Base-by-base conservation (phyloP, 208 protist species). In the Acanthamoeba healyi region DNA sequence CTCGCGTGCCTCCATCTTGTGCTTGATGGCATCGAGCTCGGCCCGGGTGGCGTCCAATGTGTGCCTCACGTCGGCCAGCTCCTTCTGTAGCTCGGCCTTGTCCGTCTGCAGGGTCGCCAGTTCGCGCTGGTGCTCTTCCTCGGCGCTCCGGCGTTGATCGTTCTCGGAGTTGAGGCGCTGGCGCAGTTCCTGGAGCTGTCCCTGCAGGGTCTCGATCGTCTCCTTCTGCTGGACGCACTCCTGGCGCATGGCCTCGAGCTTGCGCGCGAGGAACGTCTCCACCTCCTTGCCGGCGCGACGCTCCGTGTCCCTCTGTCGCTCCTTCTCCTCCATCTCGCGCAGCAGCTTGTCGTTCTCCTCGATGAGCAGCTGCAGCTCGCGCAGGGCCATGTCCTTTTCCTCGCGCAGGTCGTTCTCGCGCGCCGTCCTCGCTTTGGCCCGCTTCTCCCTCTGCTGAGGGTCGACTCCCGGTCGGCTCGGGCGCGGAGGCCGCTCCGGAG, bases 311-410 rank as follows among this genome's bases (percentile, higher is more conserved):
- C 70, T 12, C 34, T 36, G 29, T 5, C 70, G 70, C 36, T 79
- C 38, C 70, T 79, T 38, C 6, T 12, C 6, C 70, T 79, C 70
- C 29, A 79, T 12, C 38, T 38, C 38, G 29, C 70, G 70, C 29
- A 79, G 70, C 38, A 79, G 70, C 29, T 79, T 79, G 70, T 79
- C 70, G 70, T 79, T 79, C 70, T 79, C 70, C 24, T 79, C 70
- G 38, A 79, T 79, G 29, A 79, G 38, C 36, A 29, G 38, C 36
- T 79, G 70, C 70, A 79, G 70, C 70, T 79, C 70, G 29, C 6
- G 29, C 7, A 79, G 70, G 15, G 32, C 70, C 29, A 79, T 79
- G 29, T 38, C 70, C 70, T 79, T 79, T 79, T 79, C 70, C 29
- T 79, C 70, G 7, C 32, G n/a, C 14, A 79, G 70, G 70, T 79